Evolutionary conservation across 1,139 yeast species (phyloP).

Genomic region (Suhomyces choctaworum): DNA sequence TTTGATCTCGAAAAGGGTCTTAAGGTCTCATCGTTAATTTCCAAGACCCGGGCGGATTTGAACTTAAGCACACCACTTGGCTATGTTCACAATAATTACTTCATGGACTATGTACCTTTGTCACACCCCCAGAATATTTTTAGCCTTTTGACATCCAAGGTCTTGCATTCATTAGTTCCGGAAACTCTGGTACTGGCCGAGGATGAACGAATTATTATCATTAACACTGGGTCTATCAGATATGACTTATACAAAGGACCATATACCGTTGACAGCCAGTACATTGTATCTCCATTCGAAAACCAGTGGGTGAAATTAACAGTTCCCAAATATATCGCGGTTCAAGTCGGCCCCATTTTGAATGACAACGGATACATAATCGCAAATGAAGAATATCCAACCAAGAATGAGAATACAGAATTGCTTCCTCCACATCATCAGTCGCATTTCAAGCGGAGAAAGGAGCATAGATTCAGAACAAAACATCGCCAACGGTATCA

Average conservation of each 20-base stretch:
- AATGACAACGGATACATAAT: constrained; percentile 53
- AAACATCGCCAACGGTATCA: not conserved
- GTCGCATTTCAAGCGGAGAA: not conserved
- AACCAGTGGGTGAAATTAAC: constrained; percentile 71
- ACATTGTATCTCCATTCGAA: constrained; percentile 81
- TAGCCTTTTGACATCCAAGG: constrained; percentile 55
- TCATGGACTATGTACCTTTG: constrained; percentile 68
- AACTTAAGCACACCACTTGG: constrained; percentile 62
- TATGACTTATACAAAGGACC: constrained; percentile 87
- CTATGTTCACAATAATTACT: constrained; percentile 62
- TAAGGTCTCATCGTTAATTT: constrained; percentile 46
- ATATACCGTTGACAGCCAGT: constrained; percentile 78
- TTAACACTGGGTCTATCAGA: constrained; percentile 88
- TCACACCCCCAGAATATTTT: constrained; percentile 61
- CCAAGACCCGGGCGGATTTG: constrained; percentile 46
- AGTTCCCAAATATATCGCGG: constrained; percentile 53
- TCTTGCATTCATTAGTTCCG: constrained; percentile 56
- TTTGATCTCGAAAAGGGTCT: constrained; percentile 55
- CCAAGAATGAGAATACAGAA: constrained; percentile 13
- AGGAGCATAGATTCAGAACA: not conserved
- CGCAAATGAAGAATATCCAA: constrained; percentile 4
- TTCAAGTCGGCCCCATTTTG: constrained; percentile 46
- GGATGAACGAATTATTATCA: constrained; percentile 58
- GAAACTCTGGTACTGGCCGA: constrained; percentile 10
- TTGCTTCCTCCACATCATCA: constrained; percentile 33